phyloP scores from a whole-genome alignment of 768 basidiomycete species.

The Russula sp. region DNA sequence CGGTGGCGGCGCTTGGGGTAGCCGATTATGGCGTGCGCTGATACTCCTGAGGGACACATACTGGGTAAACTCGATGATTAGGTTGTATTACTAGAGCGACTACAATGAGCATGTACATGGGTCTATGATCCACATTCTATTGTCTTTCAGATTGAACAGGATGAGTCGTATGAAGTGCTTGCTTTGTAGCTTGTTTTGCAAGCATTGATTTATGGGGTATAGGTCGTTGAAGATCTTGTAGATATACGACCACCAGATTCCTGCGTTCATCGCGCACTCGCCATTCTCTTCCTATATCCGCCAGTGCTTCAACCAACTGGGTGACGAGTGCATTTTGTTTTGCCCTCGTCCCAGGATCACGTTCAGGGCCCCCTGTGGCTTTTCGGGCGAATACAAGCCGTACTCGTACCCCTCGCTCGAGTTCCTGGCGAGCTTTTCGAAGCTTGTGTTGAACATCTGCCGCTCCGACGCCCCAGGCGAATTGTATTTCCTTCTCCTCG shows the following conservation, averaged over 20 bases:
- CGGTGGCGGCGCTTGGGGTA: neutral
- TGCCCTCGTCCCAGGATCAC: neutral
- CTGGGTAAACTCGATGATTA: neutral
- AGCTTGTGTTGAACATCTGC: constrained; percentile 34
- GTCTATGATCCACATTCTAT: neutral
- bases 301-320: constrained; percentile 19
- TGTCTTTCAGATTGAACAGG: neutral
- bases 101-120: neutral
- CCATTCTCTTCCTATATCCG: constrained; percentile 24
- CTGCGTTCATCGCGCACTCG: constrained; percentile 15
- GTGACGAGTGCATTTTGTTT: constrained; percentile 18
- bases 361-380: constrained; percentile 15
- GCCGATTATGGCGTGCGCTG: neutral
- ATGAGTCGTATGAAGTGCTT: neutral
- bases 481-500: constrained; percentile 31
- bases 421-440: constrained; percentile 26
- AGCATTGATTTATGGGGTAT: constrained; percentile 15
- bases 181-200: neutral
- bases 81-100: neutral
- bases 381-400: constrained; percentile 28
- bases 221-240: constrained; percentile 16
- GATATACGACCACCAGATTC: constrained; percentile 6
- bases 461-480: constrained; percentile 31
- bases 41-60: neutral
- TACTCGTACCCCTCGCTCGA: constrained; percentile 28